Percentiles rank a stretch among this genome's conserved stretches.
These are phyloP conservation scores for Grosmannia penicillata DNA, from an alignment of 2,329 filamentous ascomycete genomes.

Conservation along the genomic window DNA sequence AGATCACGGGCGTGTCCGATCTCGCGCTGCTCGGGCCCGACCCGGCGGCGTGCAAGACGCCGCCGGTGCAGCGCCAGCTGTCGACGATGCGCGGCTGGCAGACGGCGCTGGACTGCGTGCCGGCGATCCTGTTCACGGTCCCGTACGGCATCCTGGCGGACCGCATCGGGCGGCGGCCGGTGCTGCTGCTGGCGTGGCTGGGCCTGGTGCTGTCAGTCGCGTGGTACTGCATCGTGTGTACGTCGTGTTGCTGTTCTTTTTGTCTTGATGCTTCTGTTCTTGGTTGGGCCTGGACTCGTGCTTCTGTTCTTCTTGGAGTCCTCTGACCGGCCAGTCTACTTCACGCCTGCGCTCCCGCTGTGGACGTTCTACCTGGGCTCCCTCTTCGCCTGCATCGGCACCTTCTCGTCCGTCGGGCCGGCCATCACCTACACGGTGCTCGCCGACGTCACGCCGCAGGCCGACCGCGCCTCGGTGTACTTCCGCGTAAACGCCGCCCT, in stretches of 20 bases:
- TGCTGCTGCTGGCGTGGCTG: conserved; percentile 20
- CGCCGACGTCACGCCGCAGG: conserved; percentile 25
- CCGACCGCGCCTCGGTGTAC: conserved; percentile 23
- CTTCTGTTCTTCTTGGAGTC: too few species aligned
- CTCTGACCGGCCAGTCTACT: neutral
- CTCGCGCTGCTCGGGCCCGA: too few species aligned
- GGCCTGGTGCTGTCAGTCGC: conserved; percentile 10
- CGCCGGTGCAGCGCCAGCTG: conserved; percentile 33
- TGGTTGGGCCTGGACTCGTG: too few species aligned
- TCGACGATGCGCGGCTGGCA: conserved; percentile 35
- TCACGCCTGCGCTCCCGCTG: conserved; percentile 23
- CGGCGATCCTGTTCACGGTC: conserved; percentile 21
- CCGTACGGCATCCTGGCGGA: conserved; percentile 32
- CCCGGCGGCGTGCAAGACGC: conserved; percentile 39
- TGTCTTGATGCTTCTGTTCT: neutral
- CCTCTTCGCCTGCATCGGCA: conserved; percentile 24
- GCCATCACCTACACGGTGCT: conserved; percentile 31
- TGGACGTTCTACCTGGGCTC: conserved; percentile 22
- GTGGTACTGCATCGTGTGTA: conserved; percentile 14
- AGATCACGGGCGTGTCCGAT: conserved; percentile 2
- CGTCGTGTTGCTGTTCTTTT: neutral
- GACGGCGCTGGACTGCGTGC: conserved; percentile 28
- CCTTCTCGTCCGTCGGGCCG: conserved; percentile 21
- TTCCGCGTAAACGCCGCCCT: conserved; percentile 23
- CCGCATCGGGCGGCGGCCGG: conserved; percentile 27